These are phyloP conservation scores for Boletus patriciae DNA, from an alignment of 768 basidiomycete genomes.

Conservation along the genomic window DNA sequence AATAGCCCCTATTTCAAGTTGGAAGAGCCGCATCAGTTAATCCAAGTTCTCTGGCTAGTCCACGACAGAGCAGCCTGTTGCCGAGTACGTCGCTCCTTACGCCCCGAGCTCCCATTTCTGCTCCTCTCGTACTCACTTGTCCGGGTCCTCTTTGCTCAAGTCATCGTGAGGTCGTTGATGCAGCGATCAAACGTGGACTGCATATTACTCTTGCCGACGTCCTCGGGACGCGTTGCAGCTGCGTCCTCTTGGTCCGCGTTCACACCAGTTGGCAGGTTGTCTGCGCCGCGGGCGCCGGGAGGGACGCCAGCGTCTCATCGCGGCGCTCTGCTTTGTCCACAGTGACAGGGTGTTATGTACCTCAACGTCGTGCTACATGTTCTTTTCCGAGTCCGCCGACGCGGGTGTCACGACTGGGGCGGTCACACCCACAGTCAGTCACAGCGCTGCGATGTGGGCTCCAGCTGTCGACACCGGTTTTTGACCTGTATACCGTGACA, in stretches of 20 bases:
- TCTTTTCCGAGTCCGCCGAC: too few species aligned
- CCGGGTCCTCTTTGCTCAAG: conserved; percentile 15
- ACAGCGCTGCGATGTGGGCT: too few species aligned
- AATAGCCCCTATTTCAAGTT: too few species aligned
- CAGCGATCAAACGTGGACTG: neutral
- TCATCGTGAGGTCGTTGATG: neutral
- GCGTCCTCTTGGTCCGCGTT: neutral
- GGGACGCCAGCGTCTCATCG: neutral
- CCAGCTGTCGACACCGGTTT: neutral
- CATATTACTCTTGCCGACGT: neutral
- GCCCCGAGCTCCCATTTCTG: conserved; percentile 24
- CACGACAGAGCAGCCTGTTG: conserved; percentile 21
- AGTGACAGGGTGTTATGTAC: too few species aligned
- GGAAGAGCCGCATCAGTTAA: too few species aligned
- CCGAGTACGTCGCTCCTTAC: conserved; percentile 23
- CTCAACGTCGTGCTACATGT: too few species aligned
- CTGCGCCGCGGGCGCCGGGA: neutral
- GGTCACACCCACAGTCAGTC: too few species aligned
- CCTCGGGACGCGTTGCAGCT: neutral
- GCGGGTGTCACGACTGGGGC: too few species aligned
- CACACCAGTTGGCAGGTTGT: neutral
- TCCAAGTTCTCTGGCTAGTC: neutral
- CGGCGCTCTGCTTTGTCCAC: neutral
- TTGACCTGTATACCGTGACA: neutral
- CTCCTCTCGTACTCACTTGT: conserved; percentile 15